A percentile compares a stretch with the other conserved stretches of the same genome.
These are phyloP conservation scores for Achaetomium macrosporum DNA, from an alignment of 2,329 filamentous ascomycete genomes.

Conservation along the genomic window DNA sequence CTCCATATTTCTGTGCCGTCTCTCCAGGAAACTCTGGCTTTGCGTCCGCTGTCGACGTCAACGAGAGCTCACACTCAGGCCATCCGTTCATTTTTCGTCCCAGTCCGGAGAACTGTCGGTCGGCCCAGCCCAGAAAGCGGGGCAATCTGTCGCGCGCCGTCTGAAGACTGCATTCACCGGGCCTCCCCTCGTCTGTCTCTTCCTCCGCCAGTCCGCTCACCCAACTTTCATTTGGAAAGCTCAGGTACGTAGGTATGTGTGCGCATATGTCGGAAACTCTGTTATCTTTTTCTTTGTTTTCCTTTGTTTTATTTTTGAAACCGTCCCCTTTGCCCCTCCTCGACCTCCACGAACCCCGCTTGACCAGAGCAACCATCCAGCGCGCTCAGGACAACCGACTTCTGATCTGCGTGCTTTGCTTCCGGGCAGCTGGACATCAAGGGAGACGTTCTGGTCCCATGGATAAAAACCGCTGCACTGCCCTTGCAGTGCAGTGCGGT, in stretches of 20 bases:
- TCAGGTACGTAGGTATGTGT: neutral
- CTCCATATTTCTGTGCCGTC: neutral
- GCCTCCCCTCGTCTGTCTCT: neutral
- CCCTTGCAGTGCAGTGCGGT: neutral
- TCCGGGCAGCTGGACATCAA: neutral
- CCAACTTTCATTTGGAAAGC: neutral
- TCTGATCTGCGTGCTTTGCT: neutral
- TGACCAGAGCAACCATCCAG: neutral
- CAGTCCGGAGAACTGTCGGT: neutral
- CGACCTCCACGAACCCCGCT: neutral
- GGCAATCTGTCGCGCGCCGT: conserved; percentile 13
- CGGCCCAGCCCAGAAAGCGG: conserved; percentile 15
- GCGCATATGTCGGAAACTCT: neutral
- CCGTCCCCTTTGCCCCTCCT: neutral
- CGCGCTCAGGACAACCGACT: neutral
- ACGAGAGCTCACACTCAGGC: conserved; percentile 1
- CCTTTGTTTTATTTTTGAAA: neutral
- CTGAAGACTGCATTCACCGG: conserved; percentile 6
- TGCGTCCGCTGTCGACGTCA: neutral
- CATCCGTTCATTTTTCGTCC: conserved; percentile 16
- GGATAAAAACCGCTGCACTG: neutral
- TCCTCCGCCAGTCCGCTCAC: neutral
- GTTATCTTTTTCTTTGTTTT: too few relatives aligned
- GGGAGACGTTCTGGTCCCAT: neutral
- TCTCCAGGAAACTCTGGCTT: neutral